Conservation (phyloP, 768 basidiomycete species). For the Cystobasidium ongulense region DNA sequence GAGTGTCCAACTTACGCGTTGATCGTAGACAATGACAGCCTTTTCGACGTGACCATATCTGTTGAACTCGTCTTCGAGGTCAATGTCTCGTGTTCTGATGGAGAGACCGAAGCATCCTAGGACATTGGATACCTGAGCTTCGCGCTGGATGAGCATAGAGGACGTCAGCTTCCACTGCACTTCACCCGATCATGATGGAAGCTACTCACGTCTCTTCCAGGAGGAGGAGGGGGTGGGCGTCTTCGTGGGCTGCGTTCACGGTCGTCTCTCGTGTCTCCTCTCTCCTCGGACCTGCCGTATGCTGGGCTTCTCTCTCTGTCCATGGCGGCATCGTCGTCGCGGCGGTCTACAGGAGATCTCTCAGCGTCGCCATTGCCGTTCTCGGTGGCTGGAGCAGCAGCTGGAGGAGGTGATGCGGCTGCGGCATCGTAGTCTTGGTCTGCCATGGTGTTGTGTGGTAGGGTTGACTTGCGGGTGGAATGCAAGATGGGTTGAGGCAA, state of each 20-base stretch:
- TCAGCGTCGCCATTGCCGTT: background rate
- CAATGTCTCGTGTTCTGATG: slow-evolving; percentile 85
- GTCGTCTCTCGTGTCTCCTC: background rate
- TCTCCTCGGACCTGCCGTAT: background rate
- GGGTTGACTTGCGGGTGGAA: background rate
- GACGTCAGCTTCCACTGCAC: background rate
- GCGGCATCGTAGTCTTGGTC: slow-evolving; percentile 7
- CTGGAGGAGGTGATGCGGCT: background rate
- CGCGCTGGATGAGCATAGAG: background rate
- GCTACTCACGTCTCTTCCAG: slow-evolving; percentile 11
- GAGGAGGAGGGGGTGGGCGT: slow-evolving; percentile 20
- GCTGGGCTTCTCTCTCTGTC: slow-evolving; percentile 7
- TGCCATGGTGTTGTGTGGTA: background rate
- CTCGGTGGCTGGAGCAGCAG: background rate
- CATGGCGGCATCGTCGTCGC: background rate
- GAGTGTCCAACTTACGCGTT: slow-evolving; percentile 34
- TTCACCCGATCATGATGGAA: background rate
- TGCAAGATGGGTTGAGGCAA: too few relatives aligned
- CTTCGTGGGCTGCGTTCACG: background rate
- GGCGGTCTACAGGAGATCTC: background rate
- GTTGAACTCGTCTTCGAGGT: slow-evolving; percentile 87
- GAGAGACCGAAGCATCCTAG: slow-evolving; percentile 97
- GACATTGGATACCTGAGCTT: slow-evolving; percentile 17
- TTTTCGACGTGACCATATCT: slow-evolving; percentile 79
- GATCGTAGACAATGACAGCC: slow-evolving; percentile 34